Evolutionary conservation across 1,139 yeast species (phyloP).

Genomic region (Debaryomyces robertsiae): DNA sequence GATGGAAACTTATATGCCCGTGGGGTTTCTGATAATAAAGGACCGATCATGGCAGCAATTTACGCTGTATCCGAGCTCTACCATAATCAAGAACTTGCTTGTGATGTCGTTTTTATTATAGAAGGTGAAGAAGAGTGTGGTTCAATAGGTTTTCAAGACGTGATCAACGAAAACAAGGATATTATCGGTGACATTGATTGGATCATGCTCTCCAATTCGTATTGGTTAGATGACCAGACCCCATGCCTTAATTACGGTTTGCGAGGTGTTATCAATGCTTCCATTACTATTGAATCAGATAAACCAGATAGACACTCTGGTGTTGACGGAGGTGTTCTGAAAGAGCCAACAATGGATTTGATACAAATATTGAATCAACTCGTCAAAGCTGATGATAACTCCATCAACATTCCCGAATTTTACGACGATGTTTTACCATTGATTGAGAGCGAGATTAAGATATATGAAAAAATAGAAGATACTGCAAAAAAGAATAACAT

Average conservation of each 20-base stretch:
- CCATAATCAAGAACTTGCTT: slow-evolving; percentile 52
- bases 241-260: slow-evolving; percentile 95
- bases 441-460: slow-evolving; percentile 53
- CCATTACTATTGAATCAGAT: slow-evolving; percentile 68
- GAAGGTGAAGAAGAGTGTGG: slow-evolving; percentile 98
- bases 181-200: slow-evolving; percentile 78
- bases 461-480: slow-evolving; percentile 64
- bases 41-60: slow-evolving; percentile 87
- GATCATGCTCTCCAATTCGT: slow-evolving; percentile 86
- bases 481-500: slow-evolving; percentile 28
- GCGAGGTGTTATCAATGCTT: slow-evolving; percentile 84
- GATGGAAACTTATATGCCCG: slow-evolving; percentile 90
- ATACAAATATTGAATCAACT: slow-evolving; percentile 69
- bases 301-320: slow-evolving; percentile 94
- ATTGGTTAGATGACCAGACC: slow-evolving; percentile 86
- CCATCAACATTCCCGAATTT: slow-evolving; percentile 67
- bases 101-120: slow-evolving; percentile 79
- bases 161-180: slow-evolving; percentile 51
- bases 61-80: slow-evolving; percentile 81
- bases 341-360: slow-evolving; percentile 89
- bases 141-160: slow-evolving; percentile 77
- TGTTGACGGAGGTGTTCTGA: slow-evolving; percentile 88
- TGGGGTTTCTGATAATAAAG: slow-evolving; percentile 94
- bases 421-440: slow-evolving; percentile 65
- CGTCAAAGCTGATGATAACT: slow-evolving; percentile 56